Percentiles rank a stretch among this genome's conserved stretches.
Conservation (phyloP, 2,329 filamentous ascomycete species). For the Endocalyx cinctus region DNA sequence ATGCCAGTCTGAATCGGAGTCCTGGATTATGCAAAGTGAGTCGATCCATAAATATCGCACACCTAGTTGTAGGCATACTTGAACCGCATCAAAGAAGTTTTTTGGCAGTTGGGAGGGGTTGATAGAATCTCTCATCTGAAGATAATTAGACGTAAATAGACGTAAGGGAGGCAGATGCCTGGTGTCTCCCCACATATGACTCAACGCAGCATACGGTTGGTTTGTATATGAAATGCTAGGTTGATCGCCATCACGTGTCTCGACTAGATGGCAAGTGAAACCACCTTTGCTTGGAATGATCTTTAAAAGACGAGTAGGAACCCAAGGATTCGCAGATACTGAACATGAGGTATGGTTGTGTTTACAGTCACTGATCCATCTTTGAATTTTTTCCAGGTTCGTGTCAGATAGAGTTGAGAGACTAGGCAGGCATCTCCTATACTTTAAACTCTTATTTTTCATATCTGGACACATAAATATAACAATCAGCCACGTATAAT, state of each 20-base stretch:
- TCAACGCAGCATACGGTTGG: constrained; percentile 10
- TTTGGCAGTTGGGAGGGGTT: constrained; percentile 5
- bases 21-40: constrained; percentile 11
- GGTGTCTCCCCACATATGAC: constrained; percentile 13
- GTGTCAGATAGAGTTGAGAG: constrained; percentile 6
- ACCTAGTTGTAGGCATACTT: constrained; percentile 9
- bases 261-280: constrained; percentile 7
- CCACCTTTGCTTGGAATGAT: neutral
- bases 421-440: constrained; percentile 6
- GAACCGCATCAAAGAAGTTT: constrained; percentile 10
- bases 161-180: constrained; percentile 7
- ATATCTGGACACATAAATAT: too few relatives aligned
- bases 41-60: constrained; percentile 12
- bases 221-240: neutral
- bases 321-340: constrained; percentile 4
- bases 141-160: constrained; percentile 6
- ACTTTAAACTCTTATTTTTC: too few relatives aligned
- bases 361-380: constrained; percentile 10
- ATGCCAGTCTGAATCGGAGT: constrained; percentile 9
- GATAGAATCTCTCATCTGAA: constrained; percentile 5
- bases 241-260: constrained; percentile 3
- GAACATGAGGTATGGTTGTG: constrained; percentile 7
- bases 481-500: too few relatives aligned
- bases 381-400: constrained; percentile 8
- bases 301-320: constrained; percentile 10